Conservation (phyloP, 768 basidiomycete genomes). For the Leccinum aurantiacum region DNA sequence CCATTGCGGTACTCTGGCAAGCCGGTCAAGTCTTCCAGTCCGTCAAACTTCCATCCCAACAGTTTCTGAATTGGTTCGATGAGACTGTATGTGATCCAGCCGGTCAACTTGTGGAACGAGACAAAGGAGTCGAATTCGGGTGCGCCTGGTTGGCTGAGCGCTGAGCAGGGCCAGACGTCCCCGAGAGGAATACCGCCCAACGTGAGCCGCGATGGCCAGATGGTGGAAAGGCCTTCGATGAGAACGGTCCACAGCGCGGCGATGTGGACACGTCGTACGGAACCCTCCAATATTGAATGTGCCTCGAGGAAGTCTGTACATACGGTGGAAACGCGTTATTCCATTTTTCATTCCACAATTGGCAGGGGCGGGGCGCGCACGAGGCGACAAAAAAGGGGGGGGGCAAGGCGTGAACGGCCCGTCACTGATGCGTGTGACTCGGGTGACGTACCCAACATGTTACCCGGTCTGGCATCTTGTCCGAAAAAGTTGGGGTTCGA, state of each 20-base stretch:
- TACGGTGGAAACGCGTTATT: neutral
- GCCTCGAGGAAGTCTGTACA: slow-evolving; percentile 64
- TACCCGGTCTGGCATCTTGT: slow-evolving; percentile 70
- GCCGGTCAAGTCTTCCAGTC: slow-evolving; percentile 84
- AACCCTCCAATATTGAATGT: slow-evolving; percentile 45
- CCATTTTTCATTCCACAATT: neutral
- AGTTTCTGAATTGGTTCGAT: slow-evolving; percentile 79
- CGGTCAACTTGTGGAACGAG: slow-evolving; percentile 94
- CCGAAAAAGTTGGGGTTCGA: slow-evolving; percentile 72
- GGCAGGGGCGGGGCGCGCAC: neutral
- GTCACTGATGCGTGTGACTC: neutral
- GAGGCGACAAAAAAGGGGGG: neutral
- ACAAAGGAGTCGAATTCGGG: slow-evolving; percentile 64
- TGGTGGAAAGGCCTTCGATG: slow-evolving; percentile 77
- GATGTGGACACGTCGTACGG: slow-evolving; percentile 58
- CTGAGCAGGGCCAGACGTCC: slow-evolving; percentile 89
- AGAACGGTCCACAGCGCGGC: slow-evolving; percentile 79
- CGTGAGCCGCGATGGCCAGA: slow-evolving; percentile 81
- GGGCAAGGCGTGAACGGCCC: neutral
- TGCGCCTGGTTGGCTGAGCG: slow-evolving; percentile 35
- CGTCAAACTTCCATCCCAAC: slow-evolving; percentile 80
- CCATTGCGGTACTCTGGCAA: slow-evolving; percentile 96
- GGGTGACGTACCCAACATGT: slow-evolving; percentile 62
- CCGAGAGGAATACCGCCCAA: slow-evolving; percentile 75
- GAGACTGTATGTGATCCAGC: slow-evolving; percentile 91